phyloP scores from a whole-genome alignment of 306 rosid species.

The Arachis hypogaea region DNA sequence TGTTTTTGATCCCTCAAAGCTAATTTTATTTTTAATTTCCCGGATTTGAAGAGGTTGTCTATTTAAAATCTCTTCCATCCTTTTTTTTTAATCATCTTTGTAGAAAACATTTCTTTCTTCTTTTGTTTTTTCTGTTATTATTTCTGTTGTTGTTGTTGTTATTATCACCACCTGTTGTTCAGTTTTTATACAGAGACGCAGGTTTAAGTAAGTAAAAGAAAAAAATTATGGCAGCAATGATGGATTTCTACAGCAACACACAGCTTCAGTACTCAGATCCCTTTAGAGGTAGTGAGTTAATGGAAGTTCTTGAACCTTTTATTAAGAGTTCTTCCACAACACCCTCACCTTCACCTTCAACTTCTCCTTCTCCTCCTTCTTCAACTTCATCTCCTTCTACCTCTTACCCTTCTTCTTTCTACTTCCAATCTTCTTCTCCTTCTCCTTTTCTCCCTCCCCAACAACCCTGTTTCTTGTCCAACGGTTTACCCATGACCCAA shows the following conservation, averaged over 20 bases:
- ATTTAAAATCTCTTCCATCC: constrained; percentile 70
- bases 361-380: constrained; percentile 31
- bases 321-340: constrained; percentile 76
- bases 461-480: constrained; percentile 38
- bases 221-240: constrained; percentile 66
- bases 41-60: constrained; percentile 68
- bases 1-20: constrained; percentile 75
- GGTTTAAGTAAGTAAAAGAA: constrained; percentile 37
- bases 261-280: constrained; percentile 58
- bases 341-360: constrained; percentile 25
- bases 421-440: constrained; percentile 6
- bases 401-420: neutral
- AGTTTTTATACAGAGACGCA: constrained; percentile 61
- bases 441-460: constrained; percentile 33
- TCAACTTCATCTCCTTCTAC: constrained; percentile 33
- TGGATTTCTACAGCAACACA: constrained; percentile 68
- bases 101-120: constrained; percentile 1
- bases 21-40: neutral
- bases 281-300: constrained; percentile 69
- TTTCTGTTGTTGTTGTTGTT: neutral
- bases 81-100: constrained; percentile 2
- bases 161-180: constrained; percentile 54
- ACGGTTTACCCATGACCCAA: constrained; percentile 49
- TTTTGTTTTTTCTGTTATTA: neutral
- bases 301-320: constrained; percentile 99